Evolutionary conservation across 1,284 basidiomycete genomes (phyloP).

Genomic region (Abortiporus biennis): DNA sequence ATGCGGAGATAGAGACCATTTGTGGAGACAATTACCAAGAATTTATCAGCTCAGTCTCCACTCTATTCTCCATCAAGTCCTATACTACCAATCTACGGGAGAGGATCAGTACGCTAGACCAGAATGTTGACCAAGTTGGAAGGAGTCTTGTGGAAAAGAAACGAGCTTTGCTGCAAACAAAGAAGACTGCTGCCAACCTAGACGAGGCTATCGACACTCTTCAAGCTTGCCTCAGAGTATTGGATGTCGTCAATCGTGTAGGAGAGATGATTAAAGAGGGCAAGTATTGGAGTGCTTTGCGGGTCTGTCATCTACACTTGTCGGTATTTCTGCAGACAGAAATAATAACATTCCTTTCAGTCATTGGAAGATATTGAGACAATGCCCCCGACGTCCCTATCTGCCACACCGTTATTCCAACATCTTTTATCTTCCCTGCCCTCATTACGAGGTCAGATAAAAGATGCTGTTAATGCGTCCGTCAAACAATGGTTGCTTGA

Average conservation of each 20-base stretch:
- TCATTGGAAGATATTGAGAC: constrained; percentile 92
- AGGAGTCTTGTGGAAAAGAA: constrained; percentile 88
- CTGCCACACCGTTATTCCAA: constrained; percentile 91
- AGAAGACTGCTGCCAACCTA: constrained; percentile 88
- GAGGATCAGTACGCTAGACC: constrained; percentile 67
- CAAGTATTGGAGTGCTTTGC: constrained; percentile 94
- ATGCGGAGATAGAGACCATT: constrained; percentile 93
- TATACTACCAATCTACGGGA: constrained; percentile 80
- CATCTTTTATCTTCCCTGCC: constrained; percentile 90
- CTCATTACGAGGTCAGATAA: constrained; percentile 83
- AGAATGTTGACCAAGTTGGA: constrained; percentile 74
- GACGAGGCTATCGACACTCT: constrained; percentile 95
- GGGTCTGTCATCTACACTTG: constrained; percentile 57
- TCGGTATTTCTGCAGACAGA: constrained; percentile 16
- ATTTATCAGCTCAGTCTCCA: constrained; percentile 94
- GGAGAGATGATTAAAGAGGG: constrained; percentile 89
- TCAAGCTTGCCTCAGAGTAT: constrained; percentile 85
- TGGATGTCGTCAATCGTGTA: constrained; percentile 94
- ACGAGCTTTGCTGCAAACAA: constrained; percentile 80
- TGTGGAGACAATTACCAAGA: constrained; percentile 97
- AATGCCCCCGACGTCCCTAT: constrained; percentile 85
- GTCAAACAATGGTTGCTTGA: constrained; percentile 98
- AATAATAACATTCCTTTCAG: constrained; percentile 36
- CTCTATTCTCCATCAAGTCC: constrained; percentile 89
- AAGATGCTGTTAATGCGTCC: constrained; percentile 89